A percentile compares a stretch with the other conserved stretches of the same genome.
Evolutionary conservation across 73 alveolate genomes (phyloP).

Genomic region (Blepharisma japonicum): DNA sequence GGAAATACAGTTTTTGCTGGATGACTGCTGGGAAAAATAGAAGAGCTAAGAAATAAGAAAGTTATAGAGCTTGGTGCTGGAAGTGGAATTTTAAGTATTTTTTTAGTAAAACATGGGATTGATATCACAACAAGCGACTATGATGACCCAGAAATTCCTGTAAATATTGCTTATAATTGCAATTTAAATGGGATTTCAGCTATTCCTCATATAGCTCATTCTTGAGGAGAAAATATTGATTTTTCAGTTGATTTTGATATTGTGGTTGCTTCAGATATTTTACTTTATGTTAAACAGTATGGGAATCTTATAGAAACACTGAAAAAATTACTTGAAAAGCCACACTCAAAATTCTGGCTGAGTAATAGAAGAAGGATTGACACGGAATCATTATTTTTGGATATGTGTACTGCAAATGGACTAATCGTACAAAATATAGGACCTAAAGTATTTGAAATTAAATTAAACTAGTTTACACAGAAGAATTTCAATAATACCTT

Average conservation of each 20-base stretch:
- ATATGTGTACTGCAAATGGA: not conserved
- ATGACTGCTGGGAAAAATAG: not conserved
- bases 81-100: not conserved
- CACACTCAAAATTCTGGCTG: not conserved
- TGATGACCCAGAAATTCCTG: not conserved
- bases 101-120: not conserved
- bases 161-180: not conserved
- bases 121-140: not conserved
- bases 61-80: not conserved
- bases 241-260: not conserved
- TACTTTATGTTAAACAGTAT: not conserved
- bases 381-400: not conserved
- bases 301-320: not conserved
- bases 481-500: too few relatives aligned
- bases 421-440: not conserved
- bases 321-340: not conserved
- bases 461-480: too few relatives aligned
- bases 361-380: not conserved
- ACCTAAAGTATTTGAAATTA: not conserved
- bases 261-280: constrained; percentile 4
- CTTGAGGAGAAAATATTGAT: not conserved
- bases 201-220: not conserved
- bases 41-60: not conserved
- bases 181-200: not conserved
- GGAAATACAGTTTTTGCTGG: not conserved